Percentiles rank a stretch among this genome's conserved stretches.
These are phyloP conservation scores for Xylaria sp. DNA, from an alignment of 2,329 filamentous ascomycete species.

Conservation along the genomic window DNA sequence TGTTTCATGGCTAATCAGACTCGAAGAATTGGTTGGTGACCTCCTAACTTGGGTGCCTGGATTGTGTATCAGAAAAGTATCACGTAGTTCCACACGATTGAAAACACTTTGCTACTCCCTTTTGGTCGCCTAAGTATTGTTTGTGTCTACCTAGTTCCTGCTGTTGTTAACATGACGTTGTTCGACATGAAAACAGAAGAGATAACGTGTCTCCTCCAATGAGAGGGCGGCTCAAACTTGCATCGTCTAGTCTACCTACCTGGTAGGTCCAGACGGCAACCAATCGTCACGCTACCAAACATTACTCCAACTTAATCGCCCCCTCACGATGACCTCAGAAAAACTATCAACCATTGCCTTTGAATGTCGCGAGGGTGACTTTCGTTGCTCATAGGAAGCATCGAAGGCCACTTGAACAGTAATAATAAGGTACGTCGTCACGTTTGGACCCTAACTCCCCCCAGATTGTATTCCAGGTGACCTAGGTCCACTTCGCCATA, in stretches of 20 bases:
- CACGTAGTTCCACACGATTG: background rate
- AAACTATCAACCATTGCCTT: background rate
- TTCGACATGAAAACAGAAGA: conserved; percentile 17
- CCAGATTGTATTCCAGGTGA: background rate
- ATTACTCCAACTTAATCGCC: background rate
- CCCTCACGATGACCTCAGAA: background rate
- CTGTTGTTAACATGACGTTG: conserved; percentile 14
- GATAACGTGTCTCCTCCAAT: conserved; percentile 9
- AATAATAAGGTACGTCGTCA: background rate
- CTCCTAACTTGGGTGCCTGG: background rate
- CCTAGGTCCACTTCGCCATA: background rate
- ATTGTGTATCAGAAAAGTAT: background rate
- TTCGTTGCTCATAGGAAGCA: background rate
- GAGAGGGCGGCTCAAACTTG: background rate
- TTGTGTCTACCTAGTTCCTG: conserved; percentile 4
- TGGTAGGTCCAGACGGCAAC: background rate
- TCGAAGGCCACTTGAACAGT: background rate
- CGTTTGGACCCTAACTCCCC: background rate
- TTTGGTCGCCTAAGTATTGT: background rate
- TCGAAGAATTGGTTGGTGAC: background rate
- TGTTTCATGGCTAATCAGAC: background rate
- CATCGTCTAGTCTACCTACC: background rate
- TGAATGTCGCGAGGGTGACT: conserved; percentile 6
- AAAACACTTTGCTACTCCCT: conserved; percentile 1
- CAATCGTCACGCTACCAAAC: background rate